Evolutionary conservation across 208 protist genomes (phyloP).

Genomic region (Leptomonas seymouri): DNA sequence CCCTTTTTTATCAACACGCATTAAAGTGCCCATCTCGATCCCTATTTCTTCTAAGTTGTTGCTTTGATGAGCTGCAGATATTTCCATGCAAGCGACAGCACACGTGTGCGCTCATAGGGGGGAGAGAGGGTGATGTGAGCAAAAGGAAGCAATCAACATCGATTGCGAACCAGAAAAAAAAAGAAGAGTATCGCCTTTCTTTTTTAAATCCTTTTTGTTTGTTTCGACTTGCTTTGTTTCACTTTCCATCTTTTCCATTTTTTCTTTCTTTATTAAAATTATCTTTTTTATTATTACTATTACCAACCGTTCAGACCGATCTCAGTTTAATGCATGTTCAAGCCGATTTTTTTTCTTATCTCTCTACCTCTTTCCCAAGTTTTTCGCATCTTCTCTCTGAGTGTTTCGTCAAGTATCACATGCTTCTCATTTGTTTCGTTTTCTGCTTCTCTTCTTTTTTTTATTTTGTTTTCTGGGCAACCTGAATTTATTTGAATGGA

Average conservation of each 20-base stretch:
- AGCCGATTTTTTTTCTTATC: background rate
- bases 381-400: too few species aligned
- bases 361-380: background rate
- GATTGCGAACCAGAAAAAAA: background rate
- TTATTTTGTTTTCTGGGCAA: conserved; percentile 20
- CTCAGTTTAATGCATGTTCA: conserved; percentile 1
- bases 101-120: background rate
- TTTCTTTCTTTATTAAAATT: background rate
- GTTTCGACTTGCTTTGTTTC: background rate
- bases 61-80: background rate
- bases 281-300: too few species aligned
- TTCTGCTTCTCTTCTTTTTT: conserved; percentile 5
- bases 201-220: conserved; percentile 2
- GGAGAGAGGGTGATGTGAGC: background rate
- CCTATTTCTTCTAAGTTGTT: background rate
- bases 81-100: background rate
- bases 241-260: background rate
- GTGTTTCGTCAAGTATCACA: background rate
- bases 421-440: background rate
- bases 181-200: background rate
- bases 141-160: background rate
- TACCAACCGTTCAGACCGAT: conserved; percentile 10
- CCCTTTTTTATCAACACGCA: background rate
- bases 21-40: background rate
- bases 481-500: too few species aligned